phyloP scores from a whole-genome alignment of 2,329 filamentous ascomycete species.

The Neospermospora avenae region DNA sequence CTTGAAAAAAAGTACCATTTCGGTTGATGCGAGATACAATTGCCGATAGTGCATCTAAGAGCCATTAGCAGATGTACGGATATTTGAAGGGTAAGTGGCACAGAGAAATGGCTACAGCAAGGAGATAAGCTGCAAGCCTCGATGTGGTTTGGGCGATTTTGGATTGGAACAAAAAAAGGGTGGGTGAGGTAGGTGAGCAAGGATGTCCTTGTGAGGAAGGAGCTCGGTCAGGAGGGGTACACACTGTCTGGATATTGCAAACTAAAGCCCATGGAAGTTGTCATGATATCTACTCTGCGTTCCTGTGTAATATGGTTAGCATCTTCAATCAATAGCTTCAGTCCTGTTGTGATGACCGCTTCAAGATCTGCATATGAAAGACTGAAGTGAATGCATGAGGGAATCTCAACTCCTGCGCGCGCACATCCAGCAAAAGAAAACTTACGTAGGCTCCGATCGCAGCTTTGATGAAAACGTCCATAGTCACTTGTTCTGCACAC shows the following conservation, averaged over 20 bases:
- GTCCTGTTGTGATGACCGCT: too few species aligned
- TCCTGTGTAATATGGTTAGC: slow-evolving; percentile 2
- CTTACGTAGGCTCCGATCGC: slow-evolving; percentile 8
- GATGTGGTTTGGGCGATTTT: too few species aligned
- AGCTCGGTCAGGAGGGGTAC: too few species aligned
- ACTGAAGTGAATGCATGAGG: too few species aligned
- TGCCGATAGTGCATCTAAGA: background rate
- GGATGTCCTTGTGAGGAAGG: background rate
- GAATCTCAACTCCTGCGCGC: too few species aligned
- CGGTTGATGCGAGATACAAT: background rate
- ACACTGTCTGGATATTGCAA: background rate
- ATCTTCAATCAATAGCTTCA: too few species aligned
- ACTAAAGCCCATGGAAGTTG: slow-evolving; percentile 21
- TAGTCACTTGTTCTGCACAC: slow-evolving; percentile 14
- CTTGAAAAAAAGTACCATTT: background rate
- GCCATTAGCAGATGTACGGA: background rate
- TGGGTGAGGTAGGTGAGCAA: background rate
- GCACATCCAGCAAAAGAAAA: background rate
- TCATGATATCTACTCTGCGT: slow-evolving; percentile 27
- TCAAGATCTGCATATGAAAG: too few species aligned
- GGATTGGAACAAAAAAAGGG: too few species aligned
- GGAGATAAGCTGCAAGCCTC: too few species aligned
- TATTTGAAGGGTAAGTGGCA: background rate
- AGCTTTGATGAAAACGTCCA: slow-evolving; percentile 22
- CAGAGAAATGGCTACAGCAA: too few species aligned